Evolutionary conservation across 2,329 filamentous ascomycete species (phyloP).

Genomic region (Penicillium sp.): DNA sequence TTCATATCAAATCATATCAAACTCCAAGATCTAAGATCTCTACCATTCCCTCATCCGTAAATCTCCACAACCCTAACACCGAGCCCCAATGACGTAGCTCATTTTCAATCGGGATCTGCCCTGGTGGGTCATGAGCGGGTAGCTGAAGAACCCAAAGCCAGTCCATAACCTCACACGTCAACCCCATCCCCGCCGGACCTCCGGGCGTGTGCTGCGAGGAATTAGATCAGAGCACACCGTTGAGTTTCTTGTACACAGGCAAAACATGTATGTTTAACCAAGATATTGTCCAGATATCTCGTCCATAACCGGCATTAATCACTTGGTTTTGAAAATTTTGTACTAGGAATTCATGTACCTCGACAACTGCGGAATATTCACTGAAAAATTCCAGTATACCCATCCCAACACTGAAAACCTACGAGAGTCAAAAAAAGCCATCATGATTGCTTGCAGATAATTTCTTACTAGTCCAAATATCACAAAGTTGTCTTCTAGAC

Average conservation of each 20-base stretch:
- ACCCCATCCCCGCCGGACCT: slow-evolving; percentile 11
- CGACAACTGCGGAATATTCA: slow-evolving; percentile 1
- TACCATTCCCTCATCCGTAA: not conserved
- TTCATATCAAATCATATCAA: not conserved
- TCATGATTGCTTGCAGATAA: slow-evolving; percentile 2
- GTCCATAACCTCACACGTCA: slow-evolving; percentile 2
- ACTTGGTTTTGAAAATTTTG: not conserved
- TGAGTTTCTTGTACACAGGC: slow-evolving; percentile 9
- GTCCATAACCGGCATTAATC: not conserved
- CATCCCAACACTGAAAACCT: not conserved
- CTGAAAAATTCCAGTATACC: slow-evolving; percentile 3
- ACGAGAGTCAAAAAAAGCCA: slow-evolving; percentile 1
- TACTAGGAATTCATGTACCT: not conserved
- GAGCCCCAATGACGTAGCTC: not conserved
- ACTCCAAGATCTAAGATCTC: not conserved
- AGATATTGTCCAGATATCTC: not conserved
- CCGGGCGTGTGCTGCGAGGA: slow-evolving; percentile 11
- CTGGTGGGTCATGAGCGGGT: too few species aligned
- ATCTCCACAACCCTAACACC: not conserved
- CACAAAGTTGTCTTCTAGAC: slow-evolving; percentile 3
- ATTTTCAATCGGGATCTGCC: not conserved
- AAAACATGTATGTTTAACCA: slow-evolving; percentile 7
- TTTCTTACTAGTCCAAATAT: slow-evolving; percentile 1
- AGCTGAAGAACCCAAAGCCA: too few species aligned
- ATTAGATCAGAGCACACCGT: slow-evolving; percentile 3